These are phyloP conservation scores for Astragalus glycyphyllos DNA, from an alignment of 306 rosid genomes.

Conservation along the genomic window DNA sequence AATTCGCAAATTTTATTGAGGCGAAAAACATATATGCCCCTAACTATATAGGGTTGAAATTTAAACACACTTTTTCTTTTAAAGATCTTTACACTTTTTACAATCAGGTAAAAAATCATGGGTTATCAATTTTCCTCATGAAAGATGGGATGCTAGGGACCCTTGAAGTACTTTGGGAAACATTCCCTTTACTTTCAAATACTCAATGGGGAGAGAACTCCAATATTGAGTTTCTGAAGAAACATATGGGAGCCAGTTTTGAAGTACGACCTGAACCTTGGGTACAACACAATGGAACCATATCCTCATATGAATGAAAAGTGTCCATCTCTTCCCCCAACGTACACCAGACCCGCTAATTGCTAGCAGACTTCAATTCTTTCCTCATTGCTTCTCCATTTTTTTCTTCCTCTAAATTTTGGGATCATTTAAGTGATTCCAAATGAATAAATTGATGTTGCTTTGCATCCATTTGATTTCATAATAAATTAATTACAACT, in stretches of 20 bases:
- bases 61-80: constrained; percentile 27
- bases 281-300: constrained; percentile 81
- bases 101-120: constrained; percentile 76
- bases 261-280: constrained; percentile 81
- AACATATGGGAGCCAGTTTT: constrained; percentile 89
- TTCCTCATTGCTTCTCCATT: constrained; percentile 32
- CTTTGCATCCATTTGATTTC: constrained; percentile 5
- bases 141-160: constrained; percentile 94
- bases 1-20: no score
- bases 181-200: constrained; percentile 82
- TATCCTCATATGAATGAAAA: constrained; percentile 91
- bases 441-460: constrained; percentile 29
- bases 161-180: constrained; percentile 80
- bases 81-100: constrained; percentile 39
- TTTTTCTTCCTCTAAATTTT: constrained; percentile 11
- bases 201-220: constrained; percentile 94
- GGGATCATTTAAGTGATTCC: constrained; percentile 27
- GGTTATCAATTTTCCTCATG: constrained; percentile 92
- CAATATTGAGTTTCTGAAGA: constrained; percentile 73
- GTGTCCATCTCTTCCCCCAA: constrained; percentile 87
- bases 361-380: constrained; percentile 58
- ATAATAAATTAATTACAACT: not conserved
- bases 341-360: constrained; percentile 63
- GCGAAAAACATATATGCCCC: no score
- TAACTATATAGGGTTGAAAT: not conserved